These are phyloP conservation scores for Teratosphaeria gauchensis DNA, from an alignment of 2,329 filamentous ascomycete genomes.

Conservation along the genomic window DNA sequence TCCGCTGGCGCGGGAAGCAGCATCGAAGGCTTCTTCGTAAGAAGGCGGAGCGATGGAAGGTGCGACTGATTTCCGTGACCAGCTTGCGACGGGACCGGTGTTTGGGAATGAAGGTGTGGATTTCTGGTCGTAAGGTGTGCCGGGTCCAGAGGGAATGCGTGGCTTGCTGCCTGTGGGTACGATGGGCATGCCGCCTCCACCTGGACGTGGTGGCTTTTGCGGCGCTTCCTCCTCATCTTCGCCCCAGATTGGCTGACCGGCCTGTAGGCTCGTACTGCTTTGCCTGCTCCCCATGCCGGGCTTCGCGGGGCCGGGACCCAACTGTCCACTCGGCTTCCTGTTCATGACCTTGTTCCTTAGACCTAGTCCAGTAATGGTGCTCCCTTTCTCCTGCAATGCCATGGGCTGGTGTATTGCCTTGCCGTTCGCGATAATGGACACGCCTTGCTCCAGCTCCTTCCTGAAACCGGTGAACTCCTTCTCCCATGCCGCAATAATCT, in stretches of 20 bases:
- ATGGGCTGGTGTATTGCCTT: slow-evolving; percentile 54
- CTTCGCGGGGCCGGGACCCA: not conserved
- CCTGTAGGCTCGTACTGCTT: not conserved
- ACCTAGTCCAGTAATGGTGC: slow-evolving; percentile 38
- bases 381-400: slow-evolving; percentile 33
- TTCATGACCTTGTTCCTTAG: slow-evolving; percentile 30
- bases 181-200: slow-evolving; percentile 8
- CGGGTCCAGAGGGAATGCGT: slow-evolving; percentile 9
- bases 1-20: slow-evolving; percentile 12
- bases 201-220: slow-evolving; percentile 24
- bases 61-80: slow-evolving; percentile 9
- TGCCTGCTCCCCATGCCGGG: not conserved
- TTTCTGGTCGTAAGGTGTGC: slow-evolving; percentile 15
- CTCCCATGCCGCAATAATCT: slow-evolving; percentile 60
- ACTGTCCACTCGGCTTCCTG: slow-evolving; percentile 1
- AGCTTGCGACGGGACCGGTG: slow-evolving; percentile 5
- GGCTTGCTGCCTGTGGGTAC: slow-evolving; percentile 17
- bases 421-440: slow-evolving; percentile 55
- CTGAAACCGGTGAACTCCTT: slow-evolving; percentile 53
- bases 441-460: slow-evolving; percentile 53
- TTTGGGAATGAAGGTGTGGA: slow-evolving; percentile 8
- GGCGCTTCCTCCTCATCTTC: slow-evolving; percentile 25
- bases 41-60: slow-evolving; percentile 6
- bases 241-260: slow-evolving; percentile 1
- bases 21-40: slow-evolving; percentile 13